Conservation (phyloP, 192 early-diverging fungal genomes). For the Borealophlyctis nickersoniae region DNA sequence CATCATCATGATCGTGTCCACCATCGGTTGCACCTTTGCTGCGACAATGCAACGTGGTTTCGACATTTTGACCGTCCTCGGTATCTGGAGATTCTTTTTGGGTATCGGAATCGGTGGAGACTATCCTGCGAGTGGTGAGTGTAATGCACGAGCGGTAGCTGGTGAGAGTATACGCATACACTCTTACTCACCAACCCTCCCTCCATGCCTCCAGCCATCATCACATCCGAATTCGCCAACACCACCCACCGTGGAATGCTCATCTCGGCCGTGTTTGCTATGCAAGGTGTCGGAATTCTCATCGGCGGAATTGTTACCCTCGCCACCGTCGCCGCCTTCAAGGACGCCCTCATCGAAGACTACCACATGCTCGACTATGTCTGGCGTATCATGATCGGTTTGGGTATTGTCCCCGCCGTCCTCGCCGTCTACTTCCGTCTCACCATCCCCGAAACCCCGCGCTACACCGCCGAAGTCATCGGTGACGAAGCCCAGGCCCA, state of each 20-base stretch:
- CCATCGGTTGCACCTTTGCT: constrained; percentile 75
- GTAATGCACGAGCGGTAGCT: neutral
- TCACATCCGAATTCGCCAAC: constrained; percentile 88
- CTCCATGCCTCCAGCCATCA: constrained; percentile 54
- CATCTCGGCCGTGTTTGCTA: constrained; percentile 85
- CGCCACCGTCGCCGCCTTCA: constrained; percentile 69
- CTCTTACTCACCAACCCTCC: neutral
- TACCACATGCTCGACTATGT: constrained; percentile 70
- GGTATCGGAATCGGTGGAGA: constrained; percentile 94
- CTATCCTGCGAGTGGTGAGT: constrained; percentile 58
- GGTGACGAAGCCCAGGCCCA: constrained; percentile 62
- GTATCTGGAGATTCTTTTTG: constrained; percentile 87
- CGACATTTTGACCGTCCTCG: constrained; percentile 67
- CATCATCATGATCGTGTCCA: constrained; percentile 85
- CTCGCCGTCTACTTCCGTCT: constrained; percentile 82
- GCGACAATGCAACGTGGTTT: constrained; percentile 65
- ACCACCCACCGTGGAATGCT: constrained; percentile 80
- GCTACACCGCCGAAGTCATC: constrained; percentile 71
- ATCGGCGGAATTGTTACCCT: constrained; percentile 74
- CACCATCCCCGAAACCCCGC: constrained; percentile 93
- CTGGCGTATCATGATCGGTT: constrained; percentile 85
- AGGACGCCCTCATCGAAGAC: constrained; percentile 63
- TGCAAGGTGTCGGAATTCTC: constrained; percentile 90
- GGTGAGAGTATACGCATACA: neutral
- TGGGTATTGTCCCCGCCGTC: constrained; percentile 80